These are phyloP conservation scores for Globisporangium nodosum DNA, from an alignment of 352 stramenopile genomes.

Conservation along the genomic window DNA sequence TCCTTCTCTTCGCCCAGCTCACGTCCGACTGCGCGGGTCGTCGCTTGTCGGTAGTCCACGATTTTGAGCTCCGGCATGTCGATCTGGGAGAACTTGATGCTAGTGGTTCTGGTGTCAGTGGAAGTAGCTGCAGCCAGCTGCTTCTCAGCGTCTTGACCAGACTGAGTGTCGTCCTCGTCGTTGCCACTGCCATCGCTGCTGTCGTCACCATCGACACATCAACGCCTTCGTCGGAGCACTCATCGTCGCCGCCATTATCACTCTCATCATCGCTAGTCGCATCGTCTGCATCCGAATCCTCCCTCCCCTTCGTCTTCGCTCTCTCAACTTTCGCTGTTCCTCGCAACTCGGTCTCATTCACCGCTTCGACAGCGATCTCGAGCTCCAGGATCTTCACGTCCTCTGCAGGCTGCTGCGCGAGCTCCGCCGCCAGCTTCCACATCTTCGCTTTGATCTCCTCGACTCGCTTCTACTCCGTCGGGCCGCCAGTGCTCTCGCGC, in stretches of 20 bases:
- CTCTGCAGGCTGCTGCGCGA: conserved; percentile 23
- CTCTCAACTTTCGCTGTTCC: conserved; percentile 18
- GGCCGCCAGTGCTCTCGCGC: conserved; percentile 9
- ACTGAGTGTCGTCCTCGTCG: neutral
- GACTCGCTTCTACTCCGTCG: conserved; percentile 15
- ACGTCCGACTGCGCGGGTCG: conserved; percentile 28
- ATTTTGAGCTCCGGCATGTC: conserved; percentile 41
- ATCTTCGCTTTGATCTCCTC: conserved; percentile 31
- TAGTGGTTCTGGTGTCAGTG: neutral
- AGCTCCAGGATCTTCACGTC: conserved; percentile 42
- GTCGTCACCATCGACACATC: conserved; percentile 10
- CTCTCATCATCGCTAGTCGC: conserved; percentile 6
- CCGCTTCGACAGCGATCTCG: conserved; percentile 29
- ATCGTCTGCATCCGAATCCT: conserved; percentile 13
- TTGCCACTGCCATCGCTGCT: conserved; percentile 9
- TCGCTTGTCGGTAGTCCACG: conserved; percentile 36
- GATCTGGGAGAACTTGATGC: conserved; percentile 37
- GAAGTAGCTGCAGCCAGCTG: neutral
- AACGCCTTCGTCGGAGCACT: too few relatives aligned
- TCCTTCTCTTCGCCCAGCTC: conserved; percentile 29
- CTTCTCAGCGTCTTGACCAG: conserved; percentile 10
- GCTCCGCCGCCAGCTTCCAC: conserved; percentile 22
- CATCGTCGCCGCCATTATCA: conserved; percentile 6
- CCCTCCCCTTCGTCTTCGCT: conserved; percentile 20
- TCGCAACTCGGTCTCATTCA: conserved; percentile 24